Base-by-base conservation (phyloP, 2,329 filamentous ascomycete species). In the Botryotinia globosa region DNA sequence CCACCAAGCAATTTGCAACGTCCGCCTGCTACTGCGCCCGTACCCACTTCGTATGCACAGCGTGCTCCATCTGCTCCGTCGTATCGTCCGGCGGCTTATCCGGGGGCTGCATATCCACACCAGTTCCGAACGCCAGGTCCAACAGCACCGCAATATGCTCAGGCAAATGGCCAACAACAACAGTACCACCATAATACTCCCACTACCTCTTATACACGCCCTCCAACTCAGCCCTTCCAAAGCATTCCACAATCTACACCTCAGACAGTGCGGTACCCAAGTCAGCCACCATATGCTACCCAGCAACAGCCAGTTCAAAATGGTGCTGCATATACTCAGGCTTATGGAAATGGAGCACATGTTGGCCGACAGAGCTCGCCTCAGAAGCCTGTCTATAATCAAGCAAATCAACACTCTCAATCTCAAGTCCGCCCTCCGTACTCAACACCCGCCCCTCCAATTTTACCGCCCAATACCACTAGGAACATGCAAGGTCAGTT, bases 351-450 rank as follows among this genome's bases (percentile, higher is more conserved):
- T 72, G 75, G 74, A 44, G 54, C 71, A 39, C 74, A 76, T 70
- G 68, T 75, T 63, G 66, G 74, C 37, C 78, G 77, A 16, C 80
- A 81, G 62, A 61, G 68, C 63, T 81, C 80, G 12, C 80, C 80
- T 44, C 79, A 78, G 67, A 80, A 80, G 54, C 73, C 75, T 2
- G 73, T 76, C 65, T 80, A 79, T 67, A 80, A 74, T 68, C 76
- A 75, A 45, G 78, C 78, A 64, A 74, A 74, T 42, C 72, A 66
- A 42, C 59, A 72, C 25, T 63, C 74, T n/a, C 78, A 78, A 65
- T 58, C 69, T n/a, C 78, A 76, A 61, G 58, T 65, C 71, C 75
- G 76, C 25, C 74, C 72, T 37, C 54, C 74, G 45, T 79, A 77
- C 70, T 73, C 76, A 16, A 78, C 77, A 18, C 74, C 78, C 1